These are phyloP conservation scores for Penicillium frequentans DNA, from an alignment of 2,329 filamentous ascomycete species.

Conservation along the genomic window DNA sequence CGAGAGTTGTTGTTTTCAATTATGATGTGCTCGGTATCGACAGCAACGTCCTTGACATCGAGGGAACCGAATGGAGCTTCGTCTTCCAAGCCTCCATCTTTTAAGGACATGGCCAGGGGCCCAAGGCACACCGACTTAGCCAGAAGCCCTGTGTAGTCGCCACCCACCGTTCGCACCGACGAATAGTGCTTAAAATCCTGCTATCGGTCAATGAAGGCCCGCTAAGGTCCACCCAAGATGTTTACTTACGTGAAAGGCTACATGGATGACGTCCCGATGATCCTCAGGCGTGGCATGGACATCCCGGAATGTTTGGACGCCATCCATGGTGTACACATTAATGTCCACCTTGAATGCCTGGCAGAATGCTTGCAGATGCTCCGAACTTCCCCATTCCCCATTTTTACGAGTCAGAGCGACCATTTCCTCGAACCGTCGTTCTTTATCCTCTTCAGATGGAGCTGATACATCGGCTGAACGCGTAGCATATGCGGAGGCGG, in stretches of 20 bases:
- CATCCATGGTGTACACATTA: conserved; percentile 54
- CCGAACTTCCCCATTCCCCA: conserved; percentile 65
- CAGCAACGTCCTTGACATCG: not conserved
- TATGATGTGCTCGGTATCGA: not conserved
- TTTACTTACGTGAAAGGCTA: conserved; percentile 62
- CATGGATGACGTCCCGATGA: conserved; percentile 49
- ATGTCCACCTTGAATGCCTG: conserved; percentile 63
- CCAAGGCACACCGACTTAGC: conserved; percentile 44
- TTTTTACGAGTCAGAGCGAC: conserved; percentile 60
- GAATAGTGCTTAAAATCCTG: conserved; percentile 67
- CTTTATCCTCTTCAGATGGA: conserved; percentile 53
- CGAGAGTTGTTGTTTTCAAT: not conserved
- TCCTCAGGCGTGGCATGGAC: conserved; percentile 41
- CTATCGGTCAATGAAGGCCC: conserved; percentile 14
- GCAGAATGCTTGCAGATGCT: conserved; percentile 67
- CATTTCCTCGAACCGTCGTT: conserved; percentile 60
- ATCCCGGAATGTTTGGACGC: conserved; percentile 47
- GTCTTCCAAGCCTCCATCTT: not conserved
- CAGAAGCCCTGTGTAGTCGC: conserved; percentile 56
- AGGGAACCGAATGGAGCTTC: not conserved
- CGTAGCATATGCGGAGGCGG: conserved; percentile 46
- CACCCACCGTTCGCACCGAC: conserved; percentile 61
- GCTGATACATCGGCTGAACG: conserved; percentile 44
- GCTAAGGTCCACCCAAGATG: not conserved
- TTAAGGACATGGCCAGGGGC: conserved; percentile 22